Base-by-base conservation (phyloP, 352 stramenopile species). In the Phytophthora chlamydospora region DNA sequence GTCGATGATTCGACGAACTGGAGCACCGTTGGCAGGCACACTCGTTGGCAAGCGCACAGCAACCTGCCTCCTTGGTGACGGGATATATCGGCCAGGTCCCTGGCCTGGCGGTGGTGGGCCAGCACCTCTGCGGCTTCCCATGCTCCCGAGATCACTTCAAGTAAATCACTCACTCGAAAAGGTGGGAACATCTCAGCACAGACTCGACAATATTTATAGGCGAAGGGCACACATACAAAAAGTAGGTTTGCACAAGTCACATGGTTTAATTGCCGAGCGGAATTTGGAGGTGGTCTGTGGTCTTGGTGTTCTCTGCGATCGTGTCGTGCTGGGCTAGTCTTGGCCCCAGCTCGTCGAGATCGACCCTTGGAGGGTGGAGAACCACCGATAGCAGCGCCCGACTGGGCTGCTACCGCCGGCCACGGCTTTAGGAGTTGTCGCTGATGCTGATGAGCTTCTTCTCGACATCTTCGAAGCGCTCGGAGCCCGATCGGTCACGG, bases 381-480 rank as follows among this genome's bases (percentile, higher is more conserved):
- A 56, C 50, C 58, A 46, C 58, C 43, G 46, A 51, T 65, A 68
- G 58, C 58, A 60, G 51, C 45, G 47, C 52, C 29, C 50, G 46
- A 49, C 33, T 38, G 14, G 17, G 34, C 64, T 68, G 42, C 51
- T 68, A 68, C 40, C 45, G 52, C 64, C 58, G 40, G 52, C 64
- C 58, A 58, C 45, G 48, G 50, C 34, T 70, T 75, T 86, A 95
- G 35, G 84, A 93, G 62, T 93, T 95, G 73, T 95, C 87, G 31
- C 76, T 83, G 54, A 95, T 87, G 56, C 78, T 90, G 32, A 92
- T 76, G 47, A 95, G 61, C 54, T 87, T 90, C 58, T 86, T 87
- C 63, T 95, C 86, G 12, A 95, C 82, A 50, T 92, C 86, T 60
- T 91, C 82, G 51, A 91, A 93, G 27, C 83, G 78, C 57, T 94